A percentile compares a stretch with the other conserved stretches of the same genome.
Conservation (phyloP, 805 yeast genomes). For the Lachancea kluyveri region DNA sequence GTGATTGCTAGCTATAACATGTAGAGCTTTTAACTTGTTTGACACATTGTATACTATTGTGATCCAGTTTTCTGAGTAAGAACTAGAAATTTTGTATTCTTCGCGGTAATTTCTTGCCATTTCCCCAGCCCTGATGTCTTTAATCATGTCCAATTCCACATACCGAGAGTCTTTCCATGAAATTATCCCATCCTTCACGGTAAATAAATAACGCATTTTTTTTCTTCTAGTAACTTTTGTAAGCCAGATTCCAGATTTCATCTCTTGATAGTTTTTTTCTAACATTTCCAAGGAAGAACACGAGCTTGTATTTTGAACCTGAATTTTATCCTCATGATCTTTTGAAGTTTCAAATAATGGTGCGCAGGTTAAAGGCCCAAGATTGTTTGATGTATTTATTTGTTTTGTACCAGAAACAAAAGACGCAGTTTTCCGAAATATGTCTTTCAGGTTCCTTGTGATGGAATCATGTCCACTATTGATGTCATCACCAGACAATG, state of each 20-base stretch:
- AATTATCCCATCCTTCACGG: slow-evolving; percentile 17
- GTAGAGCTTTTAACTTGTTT: slow-evolving; percentile 68
- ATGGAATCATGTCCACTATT: slow-evolving; percentile 1
- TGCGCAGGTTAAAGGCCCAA: slow-evolving; percentile 25
- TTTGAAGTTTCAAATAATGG: slow-evolving; percentile 9
- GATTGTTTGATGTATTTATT: slow-evolving; percentile 2
- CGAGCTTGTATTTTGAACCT: too few relatives aligned
- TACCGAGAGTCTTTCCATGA: slow-evolving; percentile 25
- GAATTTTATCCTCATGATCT: too few relatives aligned
- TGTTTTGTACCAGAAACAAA: slow-evolving; percentile 4
- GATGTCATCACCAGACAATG: not conserved
- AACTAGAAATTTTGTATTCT: slow-evolving; percentile 68
- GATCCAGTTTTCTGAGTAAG: slow-evolving; percentile 65
- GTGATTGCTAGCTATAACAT: slow-evolving; percentile 57
- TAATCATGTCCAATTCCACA: slow-evolving; percentile 28
- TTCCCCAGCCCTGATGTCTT: slow-evolving; percentile 41
- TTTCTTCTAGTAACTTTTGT: slow-evolving; percentile 28
- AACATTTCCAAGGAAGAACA: slow-evolving; percentile 1
- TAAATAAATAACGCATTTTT: slow-evolving; percentile 19
- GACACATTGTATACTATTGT: slow-evolving; percentile 66
- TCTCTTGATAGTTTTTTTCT: slow-evolving; percentile 1
- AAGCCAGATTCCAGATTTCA: slow-evolving; percentile 18
- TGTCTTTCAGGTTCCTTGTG: slow-evolving; percentile 11
- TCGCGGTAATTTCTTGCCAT: slow-evolving; percentile 84
- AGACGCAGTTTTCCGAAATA: slow-evolving; percentile 15